Evolutionary conservation across 2,329 filamentous ascomycete genomes (phyloP).

Genomic region (Colletotrichum karsti): DNA sequence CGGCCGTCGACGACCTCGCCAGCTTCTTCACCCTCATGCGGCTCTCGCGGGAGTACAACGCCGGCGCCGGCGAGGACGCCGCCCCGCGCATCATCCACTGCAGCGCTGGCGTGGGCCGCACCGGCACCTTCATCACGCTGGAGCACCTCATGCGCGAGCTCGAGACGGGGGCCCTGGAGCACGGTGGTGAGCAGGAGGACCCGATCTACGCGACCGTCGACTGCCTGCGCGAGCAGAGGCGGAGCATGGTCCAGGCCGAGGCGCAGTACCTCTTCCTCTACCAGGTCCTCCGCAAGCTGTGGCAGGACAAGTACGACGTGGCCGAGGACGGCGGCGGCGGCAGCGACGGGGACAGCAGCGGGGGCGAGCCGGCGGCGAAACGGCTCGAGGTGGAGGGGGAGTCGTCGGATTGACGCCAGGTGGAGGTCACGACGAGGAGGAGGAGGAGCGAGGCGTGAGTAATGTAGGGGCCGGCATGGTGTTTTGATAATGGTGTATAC

Average conservation of each 20-base stretch:
- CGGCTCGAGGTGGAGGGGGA: constrained; percentile 59
- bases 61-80: constrained; percentile 41
- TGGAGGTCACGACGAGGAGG: neutral
- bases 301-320: constrained; percentile 70
- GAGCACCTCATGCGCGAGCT: constrained; percentile 90
- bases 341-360: constrained; percentile 41
- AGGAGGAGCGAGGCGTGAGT: constrained; percentile 9
- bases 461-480: neutral
- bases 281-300: constrained; percentile 79
- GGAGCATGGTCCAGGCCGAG: constrained; percentile 95
- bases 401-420: constrained; percentile 30
- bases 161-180: constrained; percentile 72
- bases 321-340: constrained; percentile 40
- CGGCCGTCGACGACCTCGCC: constrained; percentile 71
- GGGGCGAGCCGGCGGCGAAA: constrained; percentile 59
- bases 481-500: neutral
- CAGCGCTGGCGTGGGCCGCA: constrained; percentile 92
- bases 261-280: constrained; percentile 89
- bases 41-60: constrained; percentile 68
- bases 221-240: constrained; percentile 82
- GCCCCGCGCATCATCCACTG: constrained; percentile 83
- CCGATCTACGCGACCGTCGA: constrained; percentile 84
- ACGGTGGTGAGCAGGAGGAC: constrained; percentile 53
- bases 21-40: constrained; percentile 76
- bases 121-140: constrained; percentile 95